Base-by-base conservation (phyloP, 2,329 filamentous ascomycete species). In the Tothia fuscella region DNA sequence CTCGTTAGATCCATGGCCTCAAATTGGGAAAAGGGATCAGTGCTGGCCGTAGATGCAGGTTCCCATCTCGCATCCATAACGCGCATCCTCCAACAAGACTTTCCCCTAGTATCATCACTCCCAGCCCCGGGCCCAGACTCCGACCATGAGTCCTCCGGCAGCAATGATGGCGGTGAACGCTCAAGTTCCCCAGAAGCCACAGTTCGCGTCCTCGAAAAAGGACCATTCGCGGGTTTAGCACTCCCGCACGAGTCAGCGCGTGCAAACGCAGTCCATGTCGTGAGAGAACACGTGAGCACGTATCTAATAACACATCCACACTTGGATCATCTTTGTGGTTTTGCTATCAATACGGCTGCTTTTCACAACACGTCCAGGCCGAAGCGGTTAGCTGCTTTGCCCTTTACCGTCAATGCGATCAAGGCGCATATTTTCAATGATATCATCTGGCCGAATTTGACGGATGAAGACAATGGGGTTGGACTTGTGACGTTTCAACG, bases 391-490 rank as follows among this genome's bases (percentile, higher is more conserved):
- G 87, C 89, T 1, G 89, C 83, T 0, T 66, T 96, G 3, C 86
- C 88, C 0, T 80, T 78, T 21, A 93, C 89, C n/a, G 88, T 98
- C 39, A 73, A 85, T 34, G 88, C 89, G 0, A 80, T 98, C 61
- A 96, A 94, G 58, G 78, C 71, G 1, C 88, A 98, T 61, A 85
- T 98, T 46, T 98, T 98, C 67, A 98, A 98, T 62, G 93, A 95
- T 54, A 68, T 94, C 44, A 93, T 96, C 41, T 98, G 91, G 91
- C 91, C 91, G 0, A 98, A 98, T 51, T 65, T 98, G 29, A 93
- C 86, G 0, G 89, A 98, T 54, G 91, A 98, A 62, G 91, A 94
- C 57, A 87, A 88, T 25, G 91, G 91, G 19, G 88, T 88, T 3
- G 91, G 91, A 0, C 71, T 98, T 21, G 78, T 98, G 25, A 94